phyloP scores from a whole-genome alignment of 163 green algal genomes.

The Botryococcus braunii region DNA sequence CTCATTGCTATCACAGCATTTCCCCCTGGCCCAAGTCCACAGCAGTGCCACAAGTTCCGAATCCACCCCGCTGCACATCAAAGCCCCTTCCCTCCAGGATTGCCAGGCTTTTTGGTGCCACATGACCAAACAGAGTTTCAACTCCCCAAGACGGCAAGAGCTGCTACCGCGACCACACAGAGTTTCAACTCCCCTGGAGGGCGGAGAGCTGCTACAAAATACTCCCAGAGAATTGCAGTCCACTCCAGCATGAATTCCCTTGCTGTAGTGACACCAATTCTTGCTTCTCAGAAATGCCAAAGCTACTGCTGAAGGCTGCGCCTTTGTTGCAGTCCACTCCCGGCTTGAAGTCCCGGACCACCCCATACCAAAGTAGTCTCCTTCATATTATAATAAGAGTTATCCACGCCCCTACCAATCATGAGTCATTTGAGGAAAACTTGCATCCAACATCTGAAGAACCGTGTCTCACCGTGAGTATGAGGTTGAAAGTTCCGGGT shows the following conservation, averaged over 20 bases:
- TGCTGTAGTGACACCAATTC: too few relatives aligned
- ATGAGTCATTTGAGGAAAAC: background rate
- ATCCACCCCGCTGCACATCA: too few relatives aligned
- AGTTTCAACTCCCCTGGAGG: background rate
- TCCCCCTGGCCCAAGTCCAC: too few relatives aligned
- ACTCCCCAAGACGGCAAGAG: too few relatives aligned
- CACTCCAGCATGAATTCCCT: background rate
- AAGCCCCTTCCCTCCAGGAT: too few relatives aligned
- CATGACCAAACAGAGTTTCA: too few relatives aligned
- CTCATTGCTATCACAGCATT: too few relatives aligned
- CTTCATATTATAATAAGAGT: background rate
- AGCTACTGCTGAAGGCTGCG: background rate
- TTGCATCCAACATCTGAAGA: background rate
- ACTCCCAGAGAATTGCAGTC: background rate
- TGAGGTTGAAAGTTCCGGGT: constrained; percentile 72
- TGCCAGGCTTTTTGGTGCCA: too few relatives aligned
- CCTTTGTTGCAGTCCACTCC: background rate
- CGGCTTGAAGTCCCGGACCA: background rate
- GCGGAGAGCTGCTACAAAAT: too few relatives aligned
- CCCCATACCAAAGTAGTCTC: background rate
- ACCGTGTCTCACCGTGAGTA: constrained; percentile 58
- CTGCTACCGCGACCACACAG: background rate
- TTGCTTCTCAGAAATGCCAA: background rate
- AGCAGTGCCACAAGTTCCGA: too few relatives aligned
- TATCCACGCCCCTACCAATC: background rate